Percentiles rank a stretch among this genome's conserved stretches.
These are phyloP conservation scores for Saccharum spontaneum DNA, from an alignment of 176 grass and related monocot genomes.

Conservation along the genomic window DNA sequence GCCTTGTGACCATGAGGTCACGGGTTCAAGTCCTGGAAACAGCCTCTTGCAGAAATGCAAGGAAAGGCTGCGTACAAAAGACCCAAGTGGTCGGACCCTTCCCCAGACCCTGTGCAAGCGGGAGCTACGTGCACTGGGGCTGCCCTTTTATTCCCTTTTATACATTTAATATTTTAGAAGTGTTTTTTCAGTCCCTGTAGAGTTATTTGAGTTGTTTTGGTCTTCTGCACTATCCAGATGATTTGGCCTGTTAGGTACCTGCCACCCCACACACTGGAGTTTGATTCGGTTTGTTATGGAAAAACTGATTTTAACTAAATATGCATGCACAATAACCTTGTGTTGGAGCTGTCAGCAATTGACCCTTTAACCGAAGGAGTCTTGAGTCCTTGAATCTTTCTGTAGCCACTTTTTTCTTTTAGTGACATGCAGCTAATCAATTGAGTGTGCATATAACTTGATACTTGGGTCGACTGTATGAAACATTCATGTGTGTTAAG, in stretches of 20 bases:
- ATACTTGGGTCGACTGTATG: background rate
- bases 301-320: background rate
- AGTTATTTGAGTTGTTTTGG: conserved; percentile 11
- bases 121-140: no score
- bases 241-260: background rate
- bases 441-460: background rate
- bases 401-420: conserved; percentile 10
- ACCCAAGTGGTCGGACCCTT: no score
- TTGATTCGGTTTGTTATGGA: background rate
- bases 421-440: conserved; percentile 4
- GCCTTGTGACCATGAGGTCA: no score
- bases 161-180: background rate
- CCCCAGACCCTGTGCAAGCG: no score
- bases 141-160: no score
- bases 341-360: background rate
- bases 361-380: background rate
- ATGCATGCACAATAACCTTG: background rate
- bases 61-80: no score
- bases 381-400: background rate
- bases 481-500: background rate
- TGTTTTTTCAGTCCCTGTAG: background rate
- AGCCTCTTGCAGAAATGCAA: no score
- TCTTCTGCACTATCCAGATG: background rate
- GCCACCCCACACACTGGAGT: background rate
- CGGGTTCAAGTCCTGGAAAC: no score